Evolutionary conservation across 1,284 basidiomycete species (phyloP).

Genomic region (Ceratobasidium sp.): DNA sequence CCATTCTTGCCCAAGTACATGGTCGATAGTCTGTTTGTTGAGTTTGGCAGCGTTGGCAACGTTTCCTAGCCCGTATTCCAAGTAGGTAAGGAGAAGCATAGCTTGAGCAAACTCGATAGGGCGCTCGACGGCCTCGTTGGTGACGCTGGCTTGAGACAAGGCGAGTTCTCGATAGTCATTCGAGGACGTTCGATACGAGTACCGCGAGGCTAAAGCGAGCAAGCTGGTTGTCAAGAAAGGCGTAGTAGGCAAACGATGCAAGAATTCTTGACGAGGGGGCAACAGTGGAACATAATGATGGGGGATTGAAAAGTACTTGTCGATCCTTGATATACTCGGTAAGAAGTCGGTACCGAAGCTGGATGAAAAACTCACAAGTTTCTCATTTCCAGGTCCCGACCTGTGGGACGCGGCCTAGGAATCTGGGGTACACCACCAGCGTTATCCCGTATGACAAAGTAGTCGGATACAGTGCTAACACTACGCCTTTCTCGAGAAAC

Average conservation of each 20-base stretch:
- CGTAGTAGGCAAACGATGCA: constrained; percentile 23
- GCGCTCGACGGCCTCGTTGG: constrained; percentile 18
- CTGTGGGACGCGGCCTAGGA: constrained; percentile 14
- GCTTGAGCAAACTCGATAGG: constrained; percentile 42
- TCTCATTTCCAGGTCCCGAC: constrained; percentile 24
- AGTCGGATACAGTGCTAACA: constrained; percentile 23
- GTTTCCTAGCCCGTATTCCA: constrained; percentile 42
- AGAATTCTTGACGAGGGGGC: constrained; percentile 31
- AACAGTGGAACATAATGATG: constrained; percentile 41
- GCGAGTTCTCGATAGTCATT: constrained; percentile 42
- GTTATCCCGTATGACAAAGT: constrained; percentile 31
- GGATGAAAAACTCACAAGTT: constrained; percentile 5
- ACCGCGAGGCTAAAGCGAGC: constrained; percentile 37
- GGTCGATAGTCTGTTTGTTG: constrained; percentile 23
- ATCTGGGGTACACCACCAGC: background rate
- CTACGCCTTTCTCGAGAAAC: constrained; percentile 4
- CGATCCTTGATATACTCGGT: constrained; percentile 29
- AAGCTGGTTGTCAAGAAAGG: constrained; percentile 38
- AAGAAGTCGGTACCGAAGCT: background rate
- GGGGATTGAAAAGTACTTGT: constrained; percentile 43
- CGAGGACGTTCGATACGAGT: constrained; percentile 19
- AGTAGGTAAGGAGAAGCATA: constrained; percentile 35
- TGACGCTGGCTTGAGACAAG: constrained; percentile 25
- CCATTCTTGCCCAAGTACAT: constrained; percentile 35
- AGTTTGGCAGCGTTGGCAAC: constrained; percentile 34